Conservation (phyloP, 805 yeast species). For the Wickerhamomyces alni region DNA sequence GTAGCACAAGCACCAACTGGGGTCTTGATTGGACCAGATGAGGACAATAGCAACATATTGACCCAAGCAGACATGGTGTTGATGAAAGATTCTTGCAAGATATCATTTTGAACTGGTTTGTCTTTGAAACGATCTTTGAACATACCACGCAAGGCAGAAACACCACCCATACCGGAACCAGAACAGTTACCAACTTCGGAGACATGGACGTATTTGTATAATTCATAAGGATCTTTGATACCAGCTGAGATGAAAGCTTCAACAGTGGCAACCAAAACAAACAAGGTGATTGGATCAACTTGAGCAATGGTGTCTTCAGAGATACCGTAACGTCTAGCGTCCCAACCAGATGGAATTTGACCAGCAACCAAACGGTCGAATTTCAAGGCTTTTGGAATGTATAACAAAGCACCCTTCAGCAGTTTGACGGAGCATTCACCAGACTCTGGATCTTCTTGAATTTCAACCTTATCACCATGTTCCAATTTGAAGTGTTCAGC, state of each 20-base stretch:
- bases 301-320: slow-evolving; percentile 88
- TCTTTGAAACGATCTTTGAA: slow-evolving; percentile 92
- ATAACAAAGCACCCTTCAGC: slow-evolving; percentile 87
- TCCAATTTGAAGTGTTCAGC: slow-evolving; percentile 91
- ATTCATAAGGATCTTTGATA: slow-evolving; percentile 97
- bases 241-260: slow-evolving; percentile 94
- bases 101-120: slow-evolving; percentile 93
- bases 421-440: slow-evolving; percentile 90
- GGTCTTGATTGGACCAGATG: slow-evolving; percentile 98
- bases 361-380: slow-evolving; percentile 64
- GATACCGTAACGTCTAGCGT: slow-evolving; percentile 91
- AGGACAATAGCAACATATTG: slow-evolving; percentile 91
- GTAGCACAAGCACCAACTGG: slow-evolving; percentile 99
- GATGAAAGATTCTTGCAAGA: slow-evolving; percentile 95
- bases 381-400: slow-evolving; percentile 73
- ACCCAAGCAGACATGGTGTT: slow-evolving; percentile 99
- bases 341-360: slow-evolving; percentile 99
- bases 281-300: slow-evolving; percentile 95
- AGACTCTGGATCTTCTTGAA: slow-evolving; percentile 78
- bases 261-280: slow-evolving; percentile 86
- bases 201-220: slow-evolving; percentile 96
- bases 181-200: slow-evolving; percentile 99
- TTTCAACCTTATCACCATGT: slow-evolving; percentile 92
- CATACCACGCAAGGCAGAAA: slow-evolving; percentile 94
- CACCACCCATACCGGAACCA: slow-evolving; percentile 99